Evolutionary conservation across 2,329 filamentous ascomycete genomes (phyloP), one percentile per base, ranked within the genome.

Genomic region (Pseudofabraea citricarpa): DNA sequence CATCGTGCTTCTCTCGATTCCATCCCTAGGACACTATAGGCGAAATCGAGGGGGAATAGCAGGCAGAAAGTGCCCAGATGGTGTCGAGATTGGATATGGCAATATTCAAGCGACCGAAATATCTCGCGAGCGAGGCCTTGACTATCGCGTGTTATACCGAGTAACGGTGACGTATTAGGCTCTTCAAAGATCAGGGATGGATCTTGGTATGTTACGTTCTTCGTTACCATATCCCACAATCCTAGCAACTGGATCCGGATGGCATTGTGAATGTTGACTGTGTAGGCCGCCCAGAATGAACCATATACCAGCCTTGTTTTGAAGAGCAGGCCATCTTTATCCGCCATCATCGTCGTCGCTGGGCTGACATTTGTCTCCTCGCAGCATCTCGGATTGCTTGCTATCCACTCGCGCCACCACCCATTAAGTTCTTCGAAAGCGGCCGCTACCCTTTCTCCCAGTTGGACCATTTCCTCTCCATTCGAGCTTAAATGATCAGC

Each of bases 51-150:
- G 13, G 41, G 29, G 20, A 46, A 41, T 3, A 48, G 23, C 12
- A 35, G 20, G 19, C 39, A 40, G 19, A 45, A 48, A 18, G 26
- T 46, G 4, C 41, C 40, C 19, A 51, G 37, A 16, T 46, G 47
- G 8, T 44, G 40, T 10, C 23, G 15, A 6, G 39, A 46, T 16
- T 40, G 24, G 7, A 16, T 15, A 26, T 46, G 27, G 16, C 40
- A 44, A 33, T 46, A 48, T 32, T 48, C 37, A 5, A 48, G 32
- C 13, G 48, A 50, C 10, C 43, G 48, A 16, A 50, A 23, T 16
- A 48, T 46, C 15, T 50, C 48, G 12, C 44, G 29, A 18, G 43
- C 48, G 3, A 50, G 41, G 26, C 40, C 27, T 22, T 36, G 15
- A 15, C 21, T 40, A 20, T 45, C 22, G 16, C 40, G 44, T 16